Evolutionary conservation across 1,284 basidiomycete genomes (phyloP).

Genomic region (Ustilago crameri): DNA sequence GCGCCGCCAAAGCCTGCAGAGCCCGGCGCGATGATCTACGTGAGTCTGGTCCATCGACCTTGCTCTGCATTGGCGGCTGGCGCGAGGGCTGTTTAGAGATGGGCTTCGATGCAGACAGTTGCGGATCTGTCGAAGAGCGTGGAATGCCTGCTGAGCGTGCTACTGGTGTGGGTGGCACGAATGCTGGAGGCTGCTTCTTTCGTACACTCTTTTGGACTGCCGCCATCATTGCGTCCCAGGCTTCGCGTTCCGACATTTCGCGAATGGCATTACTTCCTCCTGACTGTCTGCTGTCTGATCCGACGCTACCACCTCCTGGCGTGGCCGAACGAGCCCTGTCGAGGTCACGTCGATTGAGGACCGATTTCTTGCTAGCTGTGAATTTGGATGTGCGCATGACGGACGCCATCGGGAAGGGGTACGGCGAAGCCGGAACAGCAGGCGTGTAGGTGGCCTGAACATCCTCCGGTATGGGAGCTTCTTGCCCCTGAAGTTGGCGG

Average conservation of each 20-base stretch:
- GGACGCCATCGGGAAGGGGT: constrained; percentile 61
- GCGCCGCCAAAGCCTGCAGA: constrained; percentile 22
- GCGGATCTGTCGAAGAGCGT: constrained; percentile 43
- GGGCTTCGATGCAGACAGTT: constrained; percentile 41
- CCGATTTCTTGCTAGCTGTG: constrained; percentile 24
- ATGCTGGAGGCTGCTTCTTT: constrained; percentile 44
- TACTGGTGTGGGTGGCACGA: constrained; percentile 18
- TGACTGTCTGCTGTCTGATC: constrained; percentile 64
- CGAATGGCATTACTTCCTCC: constrained; percentile 65
- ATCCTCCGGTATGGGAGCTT: constrained; percentile 36
- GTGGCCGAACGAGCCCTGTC: constrained; percentile 54
- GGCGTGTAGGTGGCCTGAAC: constrained; percentile 29
- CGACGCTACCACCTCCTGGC: constrained; percentile 50
- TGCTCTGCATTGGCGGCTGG: constrained; percentile 1
- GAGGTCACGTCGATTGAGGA: constrained; percentile 48
- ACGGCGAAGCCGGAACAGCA: constrained; percentile 58
- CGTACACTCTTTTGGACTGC: constrained; percentile 64
- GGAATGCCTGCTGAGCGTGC: constrained; percentile 16
- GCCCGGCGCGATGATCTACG: constrained; percentile 12
- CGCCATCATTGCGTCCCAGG: constrained; percentile 64
- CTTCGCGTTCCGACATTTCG: constrained; percentile 64
- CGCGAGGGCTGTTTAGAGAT: constrained; percentile 13
- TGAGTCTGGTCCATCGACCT: not conserved
- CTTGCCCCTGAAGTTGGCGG: constrained; percentile 40
- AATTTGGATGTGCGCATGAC: constrained; percentile 29